Conservation (phyloP, 768 basidiomycete species). For the Tulasnella calospora region DNA sequence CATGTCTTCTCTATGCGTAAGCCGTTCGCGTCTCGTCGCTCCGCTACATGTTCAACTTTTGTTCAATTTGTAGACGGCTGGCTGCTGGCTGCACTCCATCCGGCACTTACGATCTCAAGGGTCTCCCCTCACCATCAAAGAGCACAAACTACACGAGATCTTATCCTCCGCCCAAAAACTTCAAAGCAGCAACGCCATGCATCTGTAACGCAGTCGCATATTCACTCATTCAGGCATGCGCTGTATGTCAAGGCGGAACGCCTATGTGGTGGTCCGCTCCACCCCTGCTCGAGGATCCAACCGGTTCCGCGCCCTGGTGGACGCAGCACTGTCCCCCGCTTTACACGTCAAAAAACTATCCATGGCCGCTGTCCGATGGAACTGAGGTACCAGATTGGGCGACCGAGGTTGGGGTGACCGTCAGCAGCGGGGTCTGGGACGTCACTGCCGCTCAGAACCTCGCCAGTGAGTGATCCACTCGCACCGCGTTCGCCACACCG, state of each 20-base stretch:
- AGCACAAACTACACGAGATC: neutral
- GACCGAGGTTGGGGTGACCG: neutral
- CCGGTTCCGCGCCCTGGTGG: neutral
- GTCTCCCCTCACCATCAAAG: neutral
- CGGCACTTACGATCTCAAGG: neutral
- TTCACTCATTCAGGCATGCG: neutral
- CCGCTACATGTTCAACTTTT: neutral
- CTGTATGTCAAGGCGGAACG: neutral
- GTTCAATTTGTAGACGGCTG: neutral
- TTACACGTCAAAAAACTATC: neutral
- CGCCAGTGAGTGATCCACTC: neutral
- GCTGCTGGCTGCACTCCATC: neutral
- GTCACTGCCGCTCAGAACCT: neutral
- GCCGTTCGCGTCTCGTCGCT: neutral
- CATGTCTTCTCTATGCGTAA: slow-evolving; percentile 2
- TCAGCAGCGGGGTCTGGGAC: neutral
- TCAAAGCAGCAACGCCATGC: neutral
- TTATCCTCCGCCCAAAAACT: neutral
- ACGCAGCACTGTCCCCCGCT: neutral
- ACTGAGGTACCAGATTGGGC: neutral
- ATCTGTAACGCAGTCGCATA: neutral
- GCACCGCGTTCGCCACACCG: neutral
- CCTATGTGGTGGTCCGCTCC: neutral
- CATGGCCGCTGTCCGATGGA: neutral
- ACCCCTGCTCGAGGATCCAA: neutral